Base-by-base conservation (phyloP, 441 rosid genomes). In the Adansonia gregorii region DNA sequence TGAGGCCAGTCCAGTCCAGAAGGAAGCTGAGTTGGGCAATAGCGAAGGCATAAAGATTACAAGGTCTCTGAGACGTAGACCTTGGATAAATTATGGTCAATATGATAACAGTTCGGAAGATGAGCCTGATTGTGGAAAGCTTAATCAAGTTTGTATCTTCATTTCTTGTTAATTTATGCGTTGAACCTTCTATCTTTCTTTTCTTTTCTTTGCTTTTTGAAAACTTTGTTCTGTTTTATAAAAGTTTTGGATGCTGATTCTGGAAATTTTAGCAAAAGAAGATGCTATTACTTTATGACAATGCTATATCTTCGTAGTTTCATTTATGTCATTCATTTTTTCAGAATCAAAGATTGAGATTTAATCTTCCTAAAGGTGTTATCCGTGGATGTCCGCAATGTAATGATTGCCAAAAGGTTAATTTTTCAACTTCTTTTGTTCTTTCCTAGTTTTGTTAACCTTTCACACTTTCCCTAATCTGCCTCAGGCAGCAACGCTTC, bases 341-440 rank as follows among this genome's bases (percentile, higher is more conserved):
- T 86, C 95, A 96, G 98, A 82, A 67, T 83, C 83, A 72, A 78
- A 77, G 58, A 54, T 69, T 24, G 65, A 87, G 85, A 88, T 81
- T 88, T 79, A 77, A 73, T 76, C 89, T 93, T 75, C 95, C 98
- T 22, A 90, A 89, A 83, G 99, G 98, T 6, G 97, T 94, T 78
- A 78, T 90, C 48, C 92, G 92, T 35, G 99, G 94, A 67, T 93
- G 97, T 82, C 85, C 87, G 52, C 85, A 90, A 35, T 93, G 98
- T 83, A 88, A 82, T 73, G 90, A 87, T 83, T 94, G 98, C 87
- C 98, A 91, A 78, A 97, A 93, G 99, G 99, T 97, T 85, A 56
- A 68, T 79, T 81, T 73, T 61, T 74, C 35, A 55, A 2, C 45
- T 19, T 72, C 49, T 55, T 56, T 58, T 72, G 6, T 6, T 58